phyloP scores from a whole-genome alignment of 1,284 basidiomycete genomes.

The Laetiporus sulphureus region DNA sequence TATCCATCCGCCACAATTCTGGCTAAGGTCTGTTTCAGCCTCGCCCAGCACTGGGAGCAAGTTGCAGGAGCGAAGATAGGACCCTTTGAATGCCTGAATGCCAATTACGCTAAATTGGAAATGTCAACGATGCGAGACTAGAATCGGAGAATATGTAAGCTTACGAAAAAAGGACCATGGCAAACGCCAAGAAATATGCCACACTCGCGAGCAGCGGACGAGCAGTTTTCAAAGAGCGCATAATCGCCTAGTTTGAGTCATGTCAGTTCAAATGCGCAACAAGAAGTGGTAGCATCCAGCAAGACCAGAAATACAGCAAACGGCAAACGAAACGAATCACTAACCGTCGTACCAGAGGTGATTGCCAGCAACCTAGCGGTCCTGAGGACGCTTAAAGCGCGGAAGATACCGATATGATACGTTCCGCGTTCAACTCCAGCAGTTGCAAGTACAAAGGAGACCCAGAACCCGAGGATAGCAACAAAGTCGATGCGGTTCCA shows the following conservation, averaged over 20 bases:
- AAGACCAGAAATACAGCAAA: no score
- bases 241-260: conserved; percentile 65
- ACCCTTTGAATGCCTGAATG: conserved; percentile 86
- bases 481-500: conserved; percentile 92
- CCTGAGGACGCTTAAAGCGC: conserved; percentile 85
- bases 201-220: conserved; percentile 86
- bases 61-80: conserved; percentile 62
- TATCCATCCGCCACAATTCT: conserved; percentile 78
- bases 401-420: conserved; percentile 82
- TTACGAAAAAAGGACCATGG: conserved; percentile 83
- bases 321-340: no score
- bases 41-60: conserved; percentile 47
- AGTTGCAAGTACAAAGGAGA: conserved; percentile 67
- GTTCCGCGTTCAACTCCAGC: conserved; percentile 57
- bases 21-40: conserved; percentile 37
- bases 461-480: conserved; percentile 81
- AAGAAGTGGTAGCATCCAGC: not conserved
- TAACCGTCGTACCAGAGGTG: conserved; percentile 86
- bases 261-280: not conserved
- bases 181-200: conserved; percentile 88
- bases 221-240: conserved; percentile 89
- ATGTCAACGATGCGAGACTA: not conserved
- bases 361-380: conserved; percentile 81
- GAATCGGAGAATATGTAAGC: conserved; percentile 20
- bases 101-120: conserved; percentile 67